Conservation (phyloP, 306 rosid genomes). For the Psophocarpus tetragonolobus region DNA sequence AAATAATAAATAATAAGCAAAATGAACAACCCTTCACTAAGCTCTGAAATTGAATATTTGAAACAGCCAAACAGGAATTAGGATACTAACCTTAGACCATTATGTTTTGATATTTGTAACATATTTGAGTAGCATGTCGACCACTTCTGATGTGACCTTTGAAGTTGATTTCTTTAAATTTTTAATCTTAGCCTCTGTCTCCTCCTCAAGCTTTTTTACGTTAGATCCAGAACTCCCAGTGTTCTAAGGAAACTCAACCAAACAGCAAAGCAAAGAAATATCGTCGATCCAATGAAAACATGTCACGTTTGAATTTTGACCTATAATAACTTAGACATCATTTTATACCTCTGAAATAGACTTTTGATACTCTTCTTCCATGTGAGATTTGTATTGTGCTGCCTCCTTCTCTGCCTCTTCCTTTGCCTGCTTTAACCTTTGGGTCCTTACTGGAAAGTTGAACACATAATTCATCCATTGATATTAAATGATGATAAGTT, state of each 20-base stretch:
- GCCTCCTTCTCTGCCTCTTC: conserved; percentile 74
- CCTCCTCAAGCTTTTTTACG: conserved; percentile 69
- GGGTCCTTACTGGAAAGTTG: conserved; percentile 51
- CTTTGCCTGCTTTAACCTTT: conserved; percentile 75
- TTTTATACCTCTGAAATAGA: conserved; percentile 58
- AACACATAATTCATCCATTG: conserved; percentile 19
- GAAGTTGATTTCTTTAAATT: conserved; percentile 51
- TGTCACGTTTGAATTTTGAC: background rate
- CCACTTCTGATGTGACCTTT: conserved; percentile 50
- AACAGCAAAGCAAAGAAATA: background rate
- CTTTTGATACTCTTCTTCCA: conserved; percentile 74
- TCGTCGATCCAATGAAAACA: conserved; percentile 8
- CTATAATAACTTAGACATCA: background rate
- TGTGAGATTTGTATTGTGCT: conserved; percentile 49
- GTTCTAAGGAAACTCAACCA: conserved; percentile 37
- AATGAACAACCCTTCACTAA: background rate
- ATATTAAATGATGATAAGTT: background rate
- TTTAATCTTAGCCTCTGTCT: conserved; percentile 60
- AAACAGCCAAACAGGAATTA: conserved; percentile 30
- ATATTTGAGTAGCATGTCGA: conserved; percentile 62
- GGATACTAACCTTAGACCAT: conserved; percentile 28
- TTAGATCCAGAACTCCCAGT: conserved; percentile 64
- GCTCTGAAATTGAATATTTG: conserved; percentile 5
- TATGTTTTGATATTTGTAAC: conserved; percentile 55
- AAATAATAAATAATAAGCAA: background rate